Conservation (phyloP, 1,284 basidiomycete species). For the Heliocybe sulcata region DNA sequence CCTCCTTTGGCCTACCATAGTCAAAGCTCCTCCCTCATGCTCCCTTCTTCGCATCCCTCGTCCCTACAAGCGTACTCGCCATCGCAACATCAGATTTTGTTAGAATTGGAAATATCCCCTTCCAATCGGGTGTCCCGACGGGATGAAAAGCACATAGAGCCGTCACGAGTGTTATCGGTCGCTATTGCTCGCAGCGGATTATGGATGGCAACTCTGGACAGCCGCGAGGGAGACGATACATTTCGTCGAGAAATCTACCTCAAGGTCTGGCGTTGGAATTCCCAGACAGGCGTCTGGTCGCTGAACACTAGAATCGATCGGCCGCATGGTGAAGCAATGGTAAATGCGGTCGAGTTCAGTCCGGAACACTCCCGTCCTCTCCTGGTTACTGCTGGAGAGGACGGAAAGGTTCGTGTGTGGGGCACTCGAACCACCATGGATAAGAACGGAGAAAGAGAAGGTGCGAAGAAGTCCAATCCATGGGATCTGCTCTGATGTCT, state of each 20-base stretch:
- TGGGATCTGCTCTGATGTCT: constrained; percentile 6
- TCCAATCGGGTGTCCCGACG: constrained; percentile 87
- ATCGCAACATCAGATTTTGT: constrained; percentile 61
- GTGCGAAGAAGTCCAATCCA: constrained; percentile 24
- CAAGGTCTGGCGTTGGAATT: constrained; percentile 89
- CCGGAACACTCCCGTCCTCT: constrained; percentile 31
- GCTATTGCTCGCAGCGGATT: constrained; percentile 63
- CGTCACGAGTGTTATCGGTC: constrained; percentile 69
- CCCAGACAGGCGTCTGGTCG: constrained; percentile 52
- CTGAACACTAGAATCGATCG: constrained; percentile 87
- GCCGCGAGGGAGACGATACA: constrained; percentile 58
- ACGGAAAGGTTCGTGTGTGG: constrained; percentile 72
- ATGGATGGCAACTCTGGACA: constrained; percentile 94
- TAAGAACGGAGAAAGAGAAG: constrained; percentile 41
- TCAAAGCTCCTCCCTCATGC: constrained; percentile 67
- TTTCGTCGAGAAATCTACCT: constrained; percentile 70
- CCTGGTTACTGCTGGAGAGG: constrained; percentile 61
- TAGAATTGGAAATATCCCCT: constrained; percentile 90
- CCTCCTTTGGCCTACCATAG: constrained; percentile 69
- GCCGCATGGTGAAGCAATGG: constrained; percentile 68
- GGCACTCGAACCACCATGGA: constrained; percentile 36
- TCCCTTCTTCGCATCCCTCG: constrained; percentile 92
- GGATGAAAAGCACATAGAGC: constrained; percentile 76
- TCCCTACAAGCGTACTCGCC: constrained; percentile 90
- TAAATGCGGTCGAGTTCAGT: constrained; percentile 71